Evolutionary conservation across 2,329 filamentous ascomycete species (phyloP).

Genomic region (Pseudogymnoascus sp.): DNA sequence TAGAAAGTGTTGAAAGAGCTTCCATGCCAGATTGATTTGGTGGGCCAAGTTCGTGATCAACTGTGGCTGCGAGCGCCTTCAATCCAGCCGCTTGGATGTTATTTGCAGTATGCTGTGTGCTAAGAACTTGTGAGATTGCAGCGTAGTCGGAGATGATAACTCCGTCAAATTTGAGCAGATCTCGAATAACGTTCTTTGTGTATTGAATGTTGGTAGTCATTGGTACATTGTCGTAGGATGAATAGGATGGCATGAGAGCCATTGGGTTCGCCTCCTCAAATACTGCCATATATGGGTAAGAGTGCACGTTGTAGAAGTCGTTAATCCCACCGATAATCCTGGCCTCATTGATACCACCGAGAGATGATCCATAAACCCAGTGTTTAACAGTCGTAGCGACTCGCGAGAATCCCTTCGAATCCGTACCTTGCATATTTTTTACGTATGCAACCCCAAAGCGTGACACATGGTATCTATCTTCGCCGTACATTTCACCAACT

Average conservation of each 20-base stretch:
- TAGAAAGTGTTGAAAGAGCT: not conserved
- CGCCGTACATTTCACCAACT: conserved; percentile 26
- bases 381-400: conserved; percentile 34
- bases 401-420: conserved; percentile 29
- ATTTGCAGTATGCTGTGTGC: conserved; percentile 18
- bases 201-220: conserved; percentile 30
- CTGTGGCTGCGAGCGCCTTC: not conserved
- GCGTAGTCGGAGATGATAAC: conserved; percentile 32
- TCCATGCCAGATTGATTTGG: not conserved
- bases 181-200: conserved; percentile 24
- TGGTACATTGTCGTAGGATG: conserved; percentile 30
- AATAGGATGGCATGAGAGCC: conserved; percentile 59
- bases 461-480: conserved; percentile 29
- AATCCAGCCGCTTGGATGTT: conserved; percentile 9
- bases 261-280: conserved; percentile 58
- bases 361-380: conserved; percentile 30
- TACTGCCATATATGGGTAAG: conserved; percentile 58
- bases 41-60: not conserved
- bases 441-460: conserved; percentile 30
- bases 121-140: conserved; percentile 24
- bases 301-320: conserved; percentile 30
- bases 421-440: conserved; percentile 32
- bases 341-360: conserved; percentile 31
- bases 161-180: conserved; percentile 29
- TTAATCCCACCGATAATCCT: conserved; percentile 24